These are phyloP conservation scores for Rosellinia necatrix DNA, from an alignment of 2,329 filamentous ascomycete species.

Conservation along the genomic window DNA sequence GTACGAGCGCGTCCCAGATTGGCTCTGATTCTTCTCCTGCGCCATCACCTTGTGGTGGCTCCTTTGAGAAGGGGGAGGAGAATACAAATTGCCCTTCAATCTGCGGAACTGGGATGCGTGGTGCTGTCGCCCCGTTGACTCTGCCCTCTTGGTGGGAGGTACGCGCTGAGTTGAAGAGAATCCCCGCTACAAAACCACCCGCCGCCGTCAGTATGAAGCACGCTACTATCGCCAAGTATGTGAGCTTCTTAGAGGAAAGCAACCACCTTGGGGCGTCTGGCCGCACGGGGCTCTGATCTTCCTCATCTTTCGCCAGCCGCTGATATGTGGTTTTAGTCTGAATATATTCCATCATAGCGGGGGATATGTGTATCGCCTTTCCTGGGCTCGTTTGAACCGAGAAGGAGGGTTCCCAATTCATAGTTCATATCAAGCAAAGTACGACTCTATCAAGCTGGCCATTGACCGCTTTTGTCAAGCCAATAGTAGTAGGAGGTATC, in stretches of 20 bases:
- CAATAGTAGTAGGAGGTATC: no score
- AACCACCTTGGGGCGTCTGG: background rate
- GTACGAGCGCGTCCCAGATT: slow-evolving; percentile 25
- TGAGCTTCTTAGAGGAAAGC: background rate
- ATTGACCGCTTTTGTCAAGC: no score
- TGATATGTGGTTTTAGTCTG: background rate
- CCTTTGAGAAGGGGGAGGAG: slow-evolving; percentile 17
- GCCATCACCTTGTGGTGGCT: slow-evolving; percentile 16
- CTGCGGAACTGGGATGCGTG: slow-evolving; percentile 11
- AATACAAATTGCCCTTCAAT: slow-evolving; percentile 11
- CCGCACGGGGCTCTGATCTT: background rate
- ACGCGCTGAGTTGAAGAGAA: background rate
- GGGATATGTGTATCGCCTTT: background rate
- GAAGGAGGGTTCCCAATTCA: background rate
- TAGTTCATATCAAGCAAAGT: background rate
- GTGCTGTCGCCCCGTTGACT: slow-evolving; percentile 1
- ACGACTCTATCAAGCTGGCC: background rate
- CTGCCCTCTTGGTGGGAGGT: background rate
- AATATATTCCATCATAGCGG: background rate
- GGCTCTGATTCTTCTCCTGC: slow-evolving; percentile 16
- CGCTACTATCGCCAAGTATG: background rate
- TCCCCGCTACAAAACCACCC: background rate
- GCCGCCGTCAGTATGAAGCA: background rate
- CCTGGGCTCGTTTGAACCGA: background rate
- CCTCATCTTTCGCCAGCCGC: slow-evolving; percentile 1